phyloP scores from a whole-genome alignment of 2,329 filamentous ascomycete species.

The Colletotrichum eleusines region DNA sequence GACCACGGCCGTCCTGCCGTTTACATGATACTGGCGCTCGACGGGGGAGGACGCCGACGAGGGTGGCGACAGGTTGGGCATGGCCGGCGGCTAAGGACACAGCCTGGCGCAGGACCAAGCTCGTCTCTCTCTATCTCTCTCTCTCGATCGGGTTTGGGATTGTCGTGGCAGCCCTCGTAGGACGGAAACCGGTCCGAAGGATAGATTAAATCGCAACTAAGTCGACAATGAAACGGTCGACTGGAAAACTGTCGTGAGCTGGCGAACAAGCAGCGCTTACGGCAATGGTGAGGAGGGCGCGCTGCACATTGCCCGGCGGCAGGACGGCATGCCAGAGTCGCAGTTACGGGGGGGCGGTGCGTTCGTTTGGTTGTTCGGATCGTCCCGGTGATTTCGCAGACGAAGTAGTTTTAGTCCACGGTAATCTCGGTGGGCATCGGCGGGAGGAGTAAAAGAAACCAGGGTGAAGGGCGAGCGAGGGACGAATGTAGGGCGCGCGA shows the following conservation, averaged over 20 bases:
- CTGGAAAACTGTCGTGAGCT: neutral
- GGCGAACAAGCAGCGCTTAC: slow-evolving; percentile 22
- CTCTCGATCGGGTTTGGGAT: neutral
- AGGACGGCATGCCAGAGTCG: slow-evolving; percentile 39
- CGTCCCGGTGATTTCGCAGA: neutral
- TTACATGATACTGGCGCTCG: slow-evolving; percentile 57
- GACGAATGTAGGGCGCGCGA: slow-evolving; percentile 23
- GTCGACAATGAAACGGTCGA: neutral
- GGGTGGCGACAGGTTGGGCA: slow-evolving; percentile 51
- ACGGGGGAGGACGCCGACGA: slow-evolving; percentile 45
- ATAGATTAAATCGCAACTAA: neutral
- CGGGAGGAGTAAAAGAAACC: slow-evolving; percentile 15
- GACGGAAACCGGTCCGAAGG: slow-evolving; percentile 12
- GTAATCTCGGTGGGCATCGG: slow-evolving; percentile 21
- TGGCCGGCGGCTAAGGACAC: slow-evolving; percentile 45
- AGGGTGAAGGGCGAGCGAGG: neutral
- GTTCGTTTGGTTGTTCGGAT: slow-evolving; percentile 3
- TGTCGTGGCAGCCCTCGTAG: slow-evolving; percentile 8
- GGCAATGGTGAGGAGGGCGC: slow-evolving; percentile 26
- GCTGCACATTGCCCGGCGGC: slow-evolving; percentile 36
- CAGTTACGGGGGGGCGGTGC: neutral
- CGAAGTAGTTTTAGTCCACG: slow-evolving; percentile 4
- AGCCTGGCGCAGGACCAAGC: slow-evolving; percentile 14
- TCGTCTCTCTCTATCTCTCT: slow-evolving; percentile 5
- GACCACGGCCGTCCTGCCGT: slow-evolving; percentile 57